Conservation (phyloP, 306 rosid species). For the Argentina anserina region DNA sequence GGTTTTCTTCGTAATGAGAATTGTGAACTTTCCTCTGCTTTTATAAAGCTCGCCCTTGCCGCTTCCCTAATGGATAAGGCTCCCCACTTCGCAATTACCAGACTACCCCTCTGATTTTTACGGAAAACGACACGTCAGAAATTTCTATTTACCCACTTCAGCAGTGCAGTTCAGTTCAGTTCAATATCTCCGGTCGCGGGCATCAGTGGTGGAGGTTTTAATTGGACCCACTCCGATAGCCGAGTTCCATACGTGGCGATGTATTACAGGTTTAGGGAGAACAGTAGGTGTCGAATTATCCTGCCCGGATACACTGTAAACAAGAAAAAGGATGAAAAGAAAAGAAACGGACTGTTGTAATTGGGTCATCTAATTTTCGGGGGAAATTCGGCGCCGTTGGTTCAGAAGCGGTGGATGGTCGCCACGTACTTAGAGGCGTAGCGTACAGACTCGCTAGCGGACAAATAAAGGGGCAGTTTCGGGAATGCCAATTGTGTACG, state of each 20-base stretch:
- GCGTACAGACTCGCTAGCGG: background rate
- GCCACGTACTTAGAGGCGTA: slow-evolving; percentile 23
- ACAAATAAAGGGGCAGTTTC: slow-evolving; percentile 29
- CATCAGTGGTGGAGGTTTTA: background rate
- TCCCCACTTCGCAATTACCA: slow-evolving; percentile 12
- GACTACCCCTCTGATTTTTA: slow-evolving; percentile 21
- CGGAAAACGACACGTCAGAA: slow-evolving; percentile 21
- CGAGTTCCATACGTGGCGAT: background rate
- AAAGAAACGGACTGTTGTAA: background rate
- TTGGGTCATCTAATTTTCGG: background rate
- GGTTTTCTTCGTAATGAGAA: slow-evolving; percentile 7
- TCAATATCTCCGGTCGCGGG: slow-evolving; percentile 7
- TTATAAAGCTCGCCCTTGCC: slow-evolving; percentile 42
- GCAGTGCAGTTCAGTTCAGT: background rate
- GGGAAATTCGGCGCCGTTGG: slow-evolving; percentile 4
- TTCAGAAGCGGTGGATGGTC: background rate
- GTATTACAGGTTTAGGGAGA: no score
- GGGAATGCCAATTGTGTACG: slow-evolving; percentile 9
- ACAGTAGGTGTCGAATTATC: background rate
- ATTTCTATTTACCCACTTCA: slow-evolving; percentile 5
- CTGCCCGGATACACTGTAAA: background rate
- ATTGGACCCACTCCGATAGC: background rate
- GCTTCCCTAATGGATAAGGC: slow-evolving; percentile 57
- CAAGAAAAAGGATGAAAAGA: background rate
- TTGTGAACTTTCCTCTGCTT: slow-evolving; percentile 24